Evolutionary conservation across 768 basidiomycete genomes (phyloP).

Genomic region (Suillus hirtellus): DNA sequence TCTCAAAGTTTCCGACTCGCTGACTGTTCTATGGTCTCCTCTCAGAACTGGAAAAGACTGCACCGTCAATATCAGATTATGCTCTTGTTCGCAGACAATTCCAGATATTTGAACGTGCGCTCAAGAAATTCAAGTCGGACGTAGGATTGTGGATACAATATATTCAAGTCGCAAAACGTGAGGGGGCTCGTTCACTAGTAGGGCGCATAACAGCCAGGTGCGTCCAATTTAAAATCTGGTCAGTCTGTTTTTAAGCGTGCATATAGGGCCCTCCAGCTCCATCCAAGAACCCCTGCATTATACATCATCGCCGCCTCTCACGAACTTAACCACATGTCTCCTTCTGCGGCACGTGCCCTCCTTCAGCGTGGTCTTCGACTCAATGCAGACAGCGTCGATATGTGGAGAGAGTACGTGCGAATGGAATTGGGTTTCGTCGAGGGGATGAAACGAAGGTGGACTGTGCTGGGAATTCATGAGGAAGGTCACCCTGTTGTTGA

Average conservation of each 20-base stretch:
- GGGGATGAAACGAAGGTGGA: conserved; percentile 76
- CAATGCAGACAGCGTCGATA: conserved; percentile 64
- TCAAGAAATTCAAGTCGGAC: conserved; percentile 87
- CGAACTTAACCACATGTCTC: conserved; percentile 71
- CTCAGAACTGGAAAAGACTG: conserved; percentile 32
- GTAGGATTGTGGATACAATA: conserved; percentile 89
- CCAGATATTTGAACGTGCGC: conserved; percentile 88
- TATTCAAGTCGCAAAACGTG: conserved; percentile 78
- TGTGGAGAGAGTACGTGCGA: conserved; percentile 90
- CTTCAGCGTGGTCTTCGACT: conserved; percentile 85
- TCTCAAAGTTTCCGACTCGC: no score
- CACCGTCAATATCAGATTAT: conserved; percentile 77
- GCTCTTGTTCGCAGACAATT: conserved; percentile 83
- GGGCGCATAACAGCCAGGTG: conserved; percentile 82
- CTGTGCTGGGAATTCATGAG: conserved; percentile 63
- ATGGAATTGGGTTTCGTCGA: conserved; percentile 91
- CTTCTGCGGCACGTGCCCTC: conserved; percentile 78
- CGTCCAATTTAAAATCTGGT: conserved; percentile 21
- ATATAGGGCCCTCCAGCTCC: conserved; percentile 81
- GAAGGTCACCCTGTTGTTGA: conserved; percentile 25
- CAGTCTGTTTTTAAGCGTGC: background rate
- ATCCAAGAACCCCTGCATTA: conserved; percentile 73
- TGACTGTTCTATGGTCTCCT: conserved; percentile 2
- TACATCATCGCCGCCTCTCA: conserved; percentile 87
- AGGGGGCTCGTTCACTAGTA: conserved; percentile 77